Percentiles rank a stretch among this genome's conserved stretches.
Conservation (phyloP, 108 stramenopile species). For the Cylindrotheca fusiformis region DNA sequence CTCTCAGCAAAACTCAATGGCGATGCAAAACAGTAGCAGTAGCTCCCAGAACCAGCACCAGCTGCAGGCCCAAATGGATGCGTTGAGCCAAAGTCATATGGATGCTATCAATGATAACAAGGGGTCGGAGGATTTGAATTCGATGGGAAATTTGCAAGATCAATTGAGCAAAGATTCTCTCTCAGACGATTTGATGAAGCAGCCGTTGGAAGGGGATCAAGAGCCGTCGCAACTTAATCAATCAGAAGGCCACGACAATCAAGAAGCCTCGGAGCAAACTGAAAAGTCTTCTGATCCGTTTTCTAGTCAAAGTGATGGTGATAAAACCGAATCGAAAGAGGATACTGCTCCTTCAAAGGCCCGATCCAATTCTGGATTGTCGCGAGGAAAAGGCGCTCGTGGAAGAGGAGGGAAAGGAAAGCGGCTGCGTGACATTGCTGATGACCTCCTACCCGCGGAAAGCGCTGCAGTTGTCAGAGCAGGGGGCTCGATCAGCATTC, state of each 20-base stretch:
- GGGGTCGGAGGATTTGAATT: background rate
- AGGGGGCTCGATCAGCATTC: background rate
- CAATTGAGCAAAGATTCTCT: background rate
- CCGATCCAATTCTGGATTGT: conserved; percentile 1
- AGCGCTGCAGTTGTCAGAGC: background rate
- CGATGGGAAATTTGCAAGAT: conserved; percentile 10
- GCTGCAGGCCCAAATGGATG: conserved; percentile 15
- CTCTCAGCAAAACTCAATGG: conserved; percentile 2
- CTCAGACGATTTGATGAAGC: background rate
- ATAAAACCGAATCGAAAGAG: background rate
- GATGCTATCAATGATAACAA: background rate
- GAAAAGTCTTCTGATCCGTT: background rate
- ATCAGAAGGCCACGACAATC: background rate
- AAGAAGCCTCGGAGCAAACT: background rate
- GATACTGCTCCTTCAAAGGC: background rate
- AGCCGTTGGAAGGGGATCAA: background rate
- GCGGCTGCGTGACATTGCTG: conserved; percentile 29
- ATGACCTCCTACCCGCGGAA: conserved; percentile 22
- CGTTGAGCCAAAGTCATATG: conserved; percentile 3
- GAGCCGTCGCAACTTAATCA: conserved; percentile 3
- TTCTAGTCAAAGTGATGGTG: background rate
- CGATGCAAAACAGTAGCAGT: background rate
- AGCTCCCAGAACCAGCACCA: conserved; percentile 15
- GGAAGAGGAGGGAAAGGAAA: conserved; percentile 40
- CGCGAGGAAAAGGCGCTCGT: conserved; percentile 15